These are phyloP conservation scores for Calocybe gambosa DNA, from an alignment of 1,284 basidiomycete genomes.

Conservation along the genomic window DNA sequence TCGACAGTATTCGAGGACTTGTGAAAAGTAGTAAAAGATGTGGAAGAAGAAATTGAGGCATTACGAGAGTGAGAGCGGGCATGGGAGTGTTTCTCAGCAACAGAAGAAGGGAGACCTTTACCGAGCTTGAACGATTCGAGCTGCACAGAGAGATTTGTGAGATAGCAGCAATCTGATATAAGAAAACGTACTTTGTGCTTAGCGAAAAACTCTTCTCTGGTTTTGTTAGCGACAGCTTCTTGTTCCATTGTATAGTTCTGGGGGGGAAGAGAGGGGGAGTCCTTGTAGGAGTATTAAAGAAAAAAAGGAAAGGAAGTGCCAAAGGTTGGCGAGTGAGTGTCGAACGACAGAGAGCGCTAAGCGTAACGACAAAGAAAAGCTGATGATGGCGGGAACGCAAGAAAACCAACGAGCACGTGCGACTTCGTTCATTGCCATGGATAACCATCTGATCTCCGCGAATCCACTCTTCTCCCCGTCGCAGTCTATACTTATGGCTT, in stretches of 20 bases:
- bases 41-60: slow-evolving; percentile 41
- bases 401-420: slow-evolving; percentile 19
- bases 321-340: slow-evolving; percentile 19
- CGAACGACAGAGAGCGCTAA: slow-evolving; percentile 12
- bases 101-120: slow-evolving; percentile 27
- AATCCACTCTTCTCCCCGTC: slow-evolving; percentile 9
- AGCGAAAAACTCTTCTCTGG: slow-evolving; percentile 31
- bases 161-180: not conserved
- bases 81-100: slow-evolving; percentile 42
- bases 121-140: slow-evolving; percentile 62
- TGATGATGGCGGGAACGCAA: slow-evolving; percentile 14
- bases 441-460: slow-evolving; percentile 8
- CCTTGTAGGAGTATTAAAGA: slow-evolving; percentile 22
- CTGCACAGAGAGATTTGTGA: slow-evolving; percentile 27
- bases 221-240: slow-evolving; percentile 18
- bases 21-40: slow-evolving; percentile 26
- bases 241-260: slow-evolving; percentile 20
- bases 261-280: slow-evolving; percentile 19
- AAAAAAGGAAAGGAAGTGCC: slow-evolving; percentile 10
- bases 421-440: no score
- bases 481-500: slow-evolving; percentile 6
- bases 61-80: slow-evolving; percentile 70
- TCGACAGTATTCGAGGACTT: slow-evolving; percentile 25
- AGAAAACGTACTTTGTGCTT: slow-evolving; percentile 37
- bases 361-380: slow-evolving; percentile 10